Evolutionary conservation across 2,329 filamentous ascomycete species (phyloP).

Genomic region (Bertia moriformis): DNA sequence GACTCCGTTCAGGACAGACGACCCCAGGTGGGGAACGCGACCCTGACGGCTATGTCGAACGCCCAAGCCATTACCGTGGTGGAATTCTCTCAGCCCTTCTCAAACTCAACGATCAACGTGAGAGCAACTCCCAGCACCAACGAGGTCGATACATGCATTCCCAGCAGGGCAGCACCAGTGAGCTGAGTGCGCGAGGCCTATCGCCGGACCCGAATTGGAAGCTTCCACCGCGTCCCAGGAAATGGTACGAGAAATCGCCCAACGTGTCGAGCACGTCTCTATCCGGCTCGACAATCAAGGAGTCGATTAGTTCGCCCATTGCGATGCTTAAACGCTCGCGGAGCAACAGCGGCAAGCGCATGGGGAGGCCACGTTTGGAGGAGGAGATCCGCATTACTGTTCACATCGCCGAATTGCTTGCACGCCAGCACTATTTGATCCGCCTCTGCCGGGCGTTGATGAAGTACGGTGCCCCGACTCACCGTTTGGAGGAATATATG

Average conservation of each 20-base stretch:
- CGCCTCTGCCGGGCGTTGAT: constrained; percentile 77
- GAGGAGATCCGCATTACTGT: constrained; percentile 31
- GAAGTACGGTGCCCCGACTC: constrained; percentile 79
- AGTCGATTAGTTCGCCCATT: constrained; percentile 6
- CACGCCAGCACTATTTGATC: constrained; percentile 68
- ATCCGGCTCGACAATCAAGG: constrained; percentile 9
- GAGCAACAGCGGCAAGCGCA: constrained; percentile 8
- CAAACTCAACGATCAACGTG: constrained; percentile 37
- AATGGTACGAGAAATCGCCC: constrained; percentile 22
- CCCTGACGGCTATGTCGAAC: constrained; percentile 48
- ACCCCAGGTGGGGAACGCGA: constrained; percentile 22
- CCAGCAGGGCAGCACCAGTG: constrained; percentile 14
- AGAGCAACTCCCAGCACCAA: not conserved
- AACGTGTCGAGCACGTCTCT: constrained; percentile 18
- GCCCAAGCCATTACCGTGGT: constrained; percentile 54
- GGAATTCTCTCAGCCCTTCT: constrained; percentile 62
- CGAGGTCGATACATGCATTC: constrained; percentile 10
- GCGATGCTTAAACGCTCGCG: constrained; percentile 10
- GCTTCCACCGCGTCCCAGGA: constrained; percentile 13
- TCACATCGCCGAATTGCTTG: constrained; percentile 55
- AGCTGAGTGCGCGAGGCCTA: constrained; percentile 12
- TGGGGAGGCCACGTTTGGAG: constrained; percentile 11
- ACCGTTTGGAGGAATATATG: constrained; percentile 84
- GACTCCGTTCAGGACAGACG: constrained; percentile 15
- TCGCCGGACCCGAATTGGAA: constrained; percentile 16